Conservation (phyloP, 495 filamentous ascomycete genomes). For the Xylaria flabelliformis region DNA sequence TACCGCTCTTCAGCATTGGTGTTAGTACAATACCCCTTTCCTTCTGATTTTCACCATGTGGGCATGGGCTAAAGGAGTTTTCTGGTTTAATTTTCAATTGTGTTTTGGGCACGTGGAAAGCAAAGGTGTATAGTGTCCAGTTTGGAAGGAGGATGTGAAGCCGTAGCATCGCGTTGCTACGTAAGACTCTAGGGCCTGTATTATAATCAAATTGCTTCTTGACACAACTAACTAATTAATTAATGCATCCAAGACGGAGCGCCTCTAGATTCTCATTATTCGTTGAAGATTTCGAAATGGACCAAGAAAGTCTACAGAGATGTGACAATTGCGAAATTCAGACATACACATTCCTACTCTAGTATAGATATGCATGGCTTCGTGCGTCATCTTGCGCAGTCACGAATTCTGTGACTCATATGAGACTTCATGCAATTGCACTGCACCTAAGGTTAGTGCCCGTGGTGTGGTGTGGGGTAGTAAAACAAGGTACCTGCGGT, state of each 20-base stretch:
- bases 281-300: background rate
- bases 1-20: slow-evolving; percentile 33
- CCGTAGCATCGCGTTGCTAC: background rate
- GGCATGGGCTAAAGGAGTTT: slow-evolving; percentile 34
- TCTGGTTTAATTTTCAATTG: slow-evolving; percentile 6
- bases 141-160: slow-evolving; percentile 3
- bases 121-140: slow-evolving; percentile 10
- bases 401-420: background rate
- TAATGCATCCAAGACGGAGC: slow-evolving; percentile 4
- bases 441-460: too few species aligned
- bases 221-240: slow-evolving; percentile 8
- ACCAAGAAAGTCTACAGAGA: background rate
- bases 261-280: too few species aligned
- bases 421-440: background rate
- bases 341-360: background rate
- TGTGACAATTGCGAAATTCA: background rate
- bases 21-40: slow-evolving; percentile 37
- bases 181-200: slow-evolving; percentile 15
- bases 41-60: slow-evolving; percentile 17
- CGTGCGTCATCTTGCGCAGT: background rate
- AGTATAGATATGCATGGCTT: background rate
- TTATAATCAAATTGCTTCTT: slow-evolving; percentile 12
- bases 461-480: too few species aligned
- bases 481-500: too few species aligned
- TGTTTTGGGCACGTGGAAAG: background rate